Evolutionary conservation across 257 asterid species (phyloP), one percentile per base, ranked within the genome.

Genomic region (Salvia rosmarinus): DNA sequence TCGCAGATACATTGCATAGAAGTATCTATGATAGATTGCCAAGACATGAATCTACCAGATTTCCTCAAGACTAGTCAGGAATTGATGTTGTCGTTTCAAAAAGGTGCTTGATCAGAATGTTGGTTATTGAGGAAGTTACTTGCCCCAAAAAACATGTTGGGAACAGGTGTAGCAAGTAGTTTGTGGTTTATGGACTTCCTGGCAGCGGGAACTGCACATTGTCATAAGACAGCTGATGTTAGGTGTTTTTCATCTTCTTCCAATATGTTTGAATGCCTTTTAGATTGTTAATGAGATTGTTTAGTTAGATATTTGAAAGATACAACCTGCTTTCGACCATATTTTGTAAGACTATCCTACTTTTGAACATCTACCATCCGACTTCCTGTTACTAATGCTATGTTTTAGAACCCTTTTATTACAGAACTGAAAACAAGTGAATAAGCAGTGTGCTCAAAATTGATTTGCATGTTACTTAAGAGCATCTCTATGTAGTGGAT

Each of bases 351-450:
- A 30, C 12, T 30, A 4, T 11, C 43, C 64, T 16, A 14, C 17
- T 58, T 58, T 32, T 4, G 20, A 17, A 39, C 25, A 23, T 62
- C 68, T 62, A 40, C 13, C 25, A 39, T 19, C 52, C 2, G n/a
- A 39, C n/a, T 62, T 14, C 13, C 51, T 14, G n/a, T n/a, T 46
- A 46, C 19, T 11, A 40, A 62, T 62, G 10, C 52, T 37, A 20
- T 23, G 52, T 39, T 20, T 62, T 19, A 37, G 67, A 16, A n/a
- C n/a, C n/a, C n/a, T n/a, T 32, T 55, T 57, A 57, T 57, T 30
- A 30, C 1, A 57, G 13, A 57, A 12, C 21, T 57, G 21, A 30
- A 17, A 30, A 30, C 52, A 17, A 62, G 68, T 17, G 16, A 40
- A 17, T 2, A 63, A 5, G 20, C 55, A 37, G 3, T 21, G 5